Evolutionary conservation across 345 rosid species (phyloP).

Genomic region (Chamaenerion angustifolium): DNA sequence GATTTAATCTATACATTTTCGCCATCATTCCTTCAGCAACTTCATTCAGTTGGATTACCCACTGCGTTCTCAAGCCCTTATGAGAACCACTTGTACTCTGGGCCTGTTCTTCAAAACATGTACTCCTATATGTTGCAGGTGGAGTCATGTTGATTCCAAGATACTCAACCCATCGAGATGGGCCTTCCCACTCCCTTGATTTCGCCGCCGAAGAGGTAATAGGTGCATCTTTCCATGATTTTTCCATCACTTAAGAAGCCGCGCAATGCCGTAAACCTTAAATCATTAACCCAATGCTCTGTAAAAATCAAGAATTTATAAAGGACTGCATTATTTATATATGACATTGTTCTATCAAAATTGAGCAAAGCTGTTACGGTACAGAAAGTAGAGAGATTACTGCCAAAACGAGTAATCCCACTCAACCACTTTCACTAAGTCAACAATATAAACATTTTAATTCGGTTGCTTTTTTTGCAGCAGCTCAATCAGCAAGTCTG

Average conservation of each 20-base stretch:
- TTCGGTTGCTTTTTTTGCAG: background rate
- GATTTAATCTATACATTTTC: slow-evolving; percentile 86
- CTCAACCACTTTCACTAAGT: no score
- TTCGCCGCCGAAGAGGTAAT: slow-evolving; percentile 46
- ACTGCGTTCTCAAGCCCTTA: slow-evolving; percentile 81
- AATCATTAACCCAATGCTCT: no score
- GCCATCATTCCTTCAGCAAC: slow-evolving; percentile 97
- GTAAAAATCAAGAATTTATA: background rate
- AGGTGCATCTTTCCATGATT: slow-evolving; percentile 43
- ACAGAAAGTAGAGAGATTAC: no score
- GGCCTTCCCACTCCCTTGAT: slow-evolving; percentile 89
- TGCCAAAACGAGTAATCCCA: no score
- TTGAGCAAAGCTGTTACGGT: no score
- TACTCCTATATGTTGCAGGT: slow-evolving; percentile 33
- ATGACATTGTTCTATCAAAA: no score
- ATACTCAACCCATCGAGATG: slow-evolving; percentile 89
- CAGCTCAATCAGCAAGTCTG: background rate
- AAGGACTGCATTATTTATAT: background rate
- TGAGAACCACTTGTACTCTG: slow-evolving; percentile 50
- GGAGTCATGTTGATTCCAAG: slow-evolving; percentile 62
- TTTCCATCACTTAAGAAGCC: slow-evolving; percentile 32
- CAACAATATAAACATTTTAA: no score
- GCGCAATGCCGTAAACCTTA: background rate
- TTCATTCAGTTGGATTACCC: slow-evolving; percentile 81
- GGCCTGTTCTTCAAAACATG: slow-evolving; percentile 47